Percentiles rank a stretch among this genome's conserved stretches.
Evolutionary conservation across 768 basidiomycete species (phyloP).

Genomic region (Agaricus subrufescens): DNA sequence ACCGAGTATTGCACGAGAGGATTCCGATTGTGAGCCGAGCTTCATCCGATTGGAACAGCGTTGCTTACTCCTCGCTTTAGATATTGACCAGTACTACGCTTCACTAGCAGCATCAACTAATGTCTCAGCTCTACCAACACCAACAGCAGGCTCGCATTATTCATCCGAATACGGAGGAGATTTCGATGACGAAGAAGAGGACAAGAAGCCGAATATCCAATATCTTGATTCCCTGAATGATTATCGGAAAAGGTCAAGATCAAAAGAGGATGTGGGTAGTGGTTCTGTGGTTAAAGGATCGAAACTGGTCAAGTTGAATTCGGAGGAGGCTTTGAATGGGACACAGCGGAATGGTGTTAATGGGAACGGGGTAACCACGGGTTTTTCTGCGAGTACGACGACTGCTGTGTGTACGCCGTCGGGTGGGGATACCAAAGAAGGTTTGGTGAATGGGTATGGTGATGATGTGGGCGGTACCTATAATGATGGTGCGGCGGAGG

Average conservation of each 20-base stretch:
- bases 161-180: slow-evolving; percentile 40
- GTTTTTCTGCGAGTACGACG: not conserved
- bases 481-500: slow-evolving; percentile 19
- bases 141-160: slow-evolving; percentile 44
- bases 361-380: not conserved
- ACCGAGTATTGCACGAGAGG: slow-evolving; percentile 42
- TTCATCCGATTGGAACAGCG: not conserved
- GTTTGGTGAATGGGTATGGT: slow-evolving; percentile 17
- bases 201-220: slow-evolving; percentile 60
- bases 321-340: slow-evolving; percentile 7
- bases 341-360: slow-evolving; percentile 5
- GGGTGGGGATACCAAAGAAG: not conserved
- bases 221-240: slow-evolving; percentile 69
- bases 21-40: slow-evolving; percentile 58
- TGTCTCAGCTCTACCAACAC: slow-evolving; percentile 56
- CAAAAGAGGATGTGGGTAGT: slow-evolving; percentile 45
- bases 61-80: slow-evolving; percentile 28
- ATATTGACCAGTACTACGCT: slow-evolving; percentile 82
- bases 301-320: slow-evolving; percentile 32
- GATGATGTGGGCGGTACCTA: slow-evolving; percentile 12
- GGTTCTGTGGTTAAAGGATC: slow-evolving; percentile 26
- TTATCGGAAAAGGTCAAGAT: slow-evolving; percentile 70
- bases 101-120: slow-evolving; percentile 60
- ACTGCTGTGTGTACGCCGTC: slow-evolving; percentile 11
- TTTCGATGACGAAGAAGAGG: slow-evolving; percentile 48